Base-by-base conservation (phyloP, 306 rosid genomes). In the Sophora flavescens region DNA sequence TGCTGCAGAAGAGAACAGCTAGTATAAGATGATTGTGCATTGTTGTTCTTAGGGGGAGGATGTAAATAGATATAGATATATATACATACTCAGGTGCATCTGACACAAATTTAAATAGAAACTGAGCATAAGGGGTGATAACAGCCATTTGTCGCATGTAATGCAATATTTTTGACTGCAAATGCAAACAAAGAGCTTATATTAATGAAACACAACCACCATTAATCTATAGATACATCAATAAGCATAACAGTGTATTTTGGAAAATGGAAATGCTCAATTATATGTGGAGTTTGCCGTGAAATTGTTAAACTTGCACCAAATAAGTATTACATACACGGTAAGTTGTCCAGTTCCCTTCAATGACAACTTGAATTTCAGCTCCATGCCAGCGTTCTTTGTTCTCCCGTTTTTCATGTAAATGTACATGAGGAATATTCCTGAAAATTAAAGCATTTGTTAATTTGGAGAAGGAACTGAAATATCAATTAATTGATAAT, bases 331-430 rank as follows among this genome's bases (percentile, higher is more conserved):
- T 56, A 68, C 80, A 70, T 89, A 94, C 98, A 47, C 98, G 96
- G 82, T 94, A 94, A 30, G 97, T 94, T 73, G 98, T 89, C 98
- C 98, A 94, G 53, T 94, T 94, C 54, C 98, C 98, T 83, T 92
- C 98, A 74, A 94, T 94, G 62, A 94, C 98, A 78, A 94, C 96
- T 92, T 94, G 96, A 84, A 92, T 94, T 83, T 90, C 95, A 83
- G 98, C 98, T 68, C 98, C 98, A 62, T 76, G 93, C 98, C 97
- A 90, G 13, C 8, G 15, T 39, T 86, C 93, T 85, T 83, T 85
- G 82, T 80, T 85, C 69, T 90, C 93, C 67, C 87, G 82, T 72
- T 89, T 92, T 76, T 92, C 97, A 84, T 94, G 97, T 75, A 84
- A 72, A 88, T 94, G 95, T 70, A 94, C 74, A 86, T 92, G 96